These are phyloP conservation scores for Styphnolobium japonicum DNA, from an alignment of 306 rosid species.

Conservation along the genomic window DNA sequence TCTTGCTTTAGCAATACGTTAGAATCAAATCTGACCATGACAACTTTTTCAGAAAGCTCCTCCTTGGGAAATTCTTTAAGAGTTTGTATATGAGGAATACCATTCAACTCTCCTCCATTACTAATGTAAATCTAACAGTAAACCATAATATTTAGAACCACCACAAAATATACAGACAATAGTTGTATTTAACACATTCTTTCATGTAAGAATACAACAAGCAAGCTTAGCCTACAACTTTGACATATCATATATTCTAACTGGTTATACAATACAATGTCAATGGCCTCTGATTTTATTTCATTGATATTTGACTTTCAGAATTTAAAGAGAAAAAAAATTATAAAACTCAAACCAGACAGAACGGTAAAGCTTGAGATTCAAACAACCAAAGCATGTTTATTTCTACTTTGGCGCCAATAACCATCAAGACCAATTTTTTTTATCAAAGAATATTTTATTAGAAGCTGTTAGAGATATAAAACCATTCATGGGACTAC, in stretches of 20 bases:
- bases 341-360: not conserved
- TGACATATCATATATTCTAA: not conserved
- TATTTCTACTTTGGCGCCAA: not conserved
- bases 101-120: conserved; percentile 50
- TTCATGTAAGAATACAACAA: conserved; percentile 6
- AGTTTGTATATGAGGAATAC: conserved; percentile 68
- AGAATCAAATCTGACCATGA: conserved; percentile 85
- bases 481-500: not conserved
- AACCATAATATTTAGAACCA: conserved; percentile 36
- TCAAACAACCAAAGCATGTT: not conserved
- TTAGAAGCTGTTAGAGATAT: not conserved
- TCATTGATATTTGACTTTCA: not conserved
- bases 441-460: not conserved
- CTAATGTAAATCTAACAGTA: conserved; percentile 35
- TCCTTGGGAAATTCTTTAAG: conserved; percentile 67
- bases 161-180: not conserved
- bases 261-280: not conserved
- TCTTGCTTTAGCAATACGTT: conserved; percentile 49
- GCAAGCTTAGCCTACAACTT: not conserved
- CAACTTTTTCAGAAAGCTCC: conserved; percentile 73
- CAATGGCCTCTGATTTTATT: not conserved
- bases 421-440: not conserved
- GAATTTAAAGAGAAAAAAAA: not conserved
- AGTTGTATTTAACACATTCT: not conserved
- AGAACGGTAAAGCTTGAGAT: not conserved